Conservation (phyloP, 2,329 filamentous ascomycete genomes). For the Pyrenophora tritici-repentis region DNA sequence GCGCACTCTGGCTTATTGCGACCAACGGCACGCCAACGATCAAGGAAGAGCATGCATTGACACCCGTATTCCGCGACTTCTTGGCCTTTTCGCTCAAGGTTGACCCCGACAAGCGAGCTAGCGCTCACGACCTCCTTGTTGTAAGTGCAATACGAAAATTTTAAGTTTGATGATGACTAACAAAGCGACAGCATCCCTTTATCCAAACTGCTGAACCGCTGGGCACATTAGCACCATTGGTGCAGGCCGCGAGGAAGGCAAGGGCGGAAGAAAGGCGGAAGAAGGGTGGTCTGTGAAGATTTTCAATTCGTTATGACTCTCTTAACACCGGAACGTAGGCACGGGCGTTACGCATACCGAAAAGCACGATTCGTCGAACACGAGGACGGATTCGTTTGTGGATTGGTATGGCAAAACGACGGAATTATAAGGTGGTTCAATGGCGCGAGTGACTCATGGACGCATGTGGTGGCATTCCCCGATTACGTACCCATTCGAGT, state of each 20-base stretch:
- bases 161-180: conserved; percentile 11
- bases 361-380: conserved; percentile 21
- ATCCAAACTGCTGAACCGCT: conserved; percentile 59
- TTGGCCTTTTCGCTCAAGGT: conserved; percentile 92
- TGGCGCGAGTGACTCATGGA: conserved; percentile 2
- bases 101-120: conserved; percentile 94
- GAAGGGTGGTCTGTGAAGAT: conserved; percentile 52
- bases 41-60: conserved; percentile 86
- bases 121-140: conserved; percentile 88
- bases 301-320: conserved; percentile 26
- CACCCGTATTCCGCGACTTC: conserved; percentile 85
- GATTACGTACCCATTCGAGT: conserved; percentile 4
- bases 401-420: conserved; percentile 36
- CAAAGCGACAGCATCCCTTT: conserved; percentile 50
- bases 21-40: conserved; percentile 95
- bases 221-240: conserved; percentile 80
- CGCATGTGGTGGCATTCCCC: conserved; percentile 2
- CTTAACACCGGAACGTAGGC: conserved; percentile 34
- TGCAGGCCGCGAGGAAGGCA: conserved; percentile 82
- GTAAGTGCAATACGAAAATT: conserved; percentile 60
- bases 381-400: conserved; percentile 32
- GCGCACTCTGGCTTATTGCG: conserved; percentile 93
- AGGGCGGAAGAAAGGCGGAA: conserved; percentile 73
- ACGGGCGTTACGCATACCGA: conserved; percentile 24
- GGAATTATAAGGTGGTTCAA: conserved; percentile 11